A percentile compares a stretch with the other conserved stretches of the same genome.
Conservation (phyloP, 345 rosid genomes). For the Trapa incisa region DNA sequence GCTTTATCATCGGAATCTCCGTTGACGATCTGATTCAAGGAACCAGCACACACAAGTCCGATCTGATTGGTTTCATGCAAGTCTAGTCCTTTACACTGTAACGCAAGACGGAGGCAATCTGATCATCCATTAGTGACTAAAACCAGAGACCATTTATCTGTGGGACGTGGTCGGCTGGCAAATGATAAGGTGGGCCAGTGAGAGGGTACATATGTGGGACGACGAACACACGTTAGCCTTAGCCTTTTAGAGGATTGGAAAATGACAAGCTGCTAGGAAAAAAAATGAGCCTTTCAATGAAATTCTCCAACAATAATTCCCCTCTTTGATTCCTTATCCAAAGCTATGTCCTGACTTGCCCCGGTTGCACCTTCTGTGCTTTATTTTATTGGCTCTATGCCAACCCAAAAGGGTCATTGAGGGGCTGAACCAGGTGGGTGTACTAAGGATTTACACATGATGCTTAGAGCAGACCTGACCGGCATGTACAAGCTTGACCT, state of each 20-base stretch:
- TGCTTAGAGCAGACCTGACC: too few species aligned
- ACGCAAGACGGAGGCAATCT: too few species aligned
- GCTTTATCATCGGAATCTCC: neutral
- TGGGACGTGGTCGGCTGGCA: constrained; percentile 7
- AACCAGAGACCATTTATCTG: too few species aligned
- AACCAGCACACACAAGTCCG: too few species aligned
- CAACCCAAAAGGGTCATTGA: neutral
- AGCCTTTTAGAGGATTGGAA: neutral
- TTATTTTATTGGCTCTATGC: neutral
- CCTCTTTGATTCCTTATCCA: neutral
- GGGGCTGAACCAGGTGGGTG: neutral
- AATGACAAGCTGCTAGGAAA: neutral
- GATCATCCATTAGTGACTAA: neutral
- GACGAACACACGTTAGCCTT: constrained; percentile 1
- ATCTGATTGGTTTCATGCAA: too few species aligned
- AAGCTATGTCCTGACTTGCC: neutral
- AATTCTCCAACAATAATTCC: constrained; percentile 2
- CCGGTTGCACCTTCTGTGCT: neutral
- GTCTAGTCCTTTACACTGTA: too few species aligned
- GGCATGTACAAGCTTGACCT: too few species aligned
- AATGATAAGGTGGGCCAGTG: constrained; percentile 8
- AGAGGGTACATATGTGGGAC: neutral
- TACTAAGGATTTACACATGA: too few species aligned
- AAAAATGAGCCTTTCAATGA: neutral
- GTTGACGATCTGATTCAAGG: neutral